phyloP scores from a whole-genome alignment of 352 stramenopile genomes.

The Bremia lactucae region DNA sequence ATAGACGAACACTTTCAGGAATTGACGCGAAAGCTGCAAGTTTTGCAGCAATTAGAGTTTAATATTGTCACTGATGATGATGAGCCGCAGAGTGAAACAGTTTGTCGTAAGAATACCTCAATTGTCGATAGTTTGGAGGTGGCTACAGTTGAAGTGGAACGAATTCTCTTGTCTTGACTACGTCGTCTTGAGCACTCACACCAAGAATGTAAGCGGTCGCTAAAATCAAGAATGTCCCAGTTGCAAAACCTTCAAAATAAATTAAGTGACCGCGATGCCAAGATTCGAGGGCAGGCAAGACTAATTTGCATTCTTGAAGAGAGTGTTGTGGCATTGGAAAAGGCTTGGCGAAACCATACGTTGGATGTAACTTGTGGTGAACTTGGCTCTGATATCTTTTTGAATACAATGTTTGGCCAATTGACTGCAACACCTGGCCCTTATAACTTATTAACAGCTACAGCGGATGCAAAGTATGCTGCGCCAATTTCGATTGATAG shows the following conservation, averaged over 20 bases:
- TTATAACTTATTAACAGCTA: no score
- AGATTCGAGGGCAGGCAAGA: conserved; percentile 38
- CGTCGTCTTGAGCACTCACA: conserved; percentile 59
- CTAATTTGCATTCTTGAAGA: conserved; percentile 57
- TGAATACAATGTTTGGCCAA: conserved; percentile 65
- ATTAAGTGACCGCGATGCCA: conserved; percentile 21
- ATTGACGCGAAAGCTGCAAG: conserved; percentile 82
- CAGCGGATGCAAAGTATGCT: conserved; percentile 4
- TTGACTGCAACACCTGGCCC: conserved; percentile 8
- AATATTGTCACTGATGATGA: conserved; percentile 70
- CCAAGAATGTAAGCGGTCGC: conserved; percentile 45
- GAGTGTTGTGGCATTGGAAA: conserved; percentile 51
- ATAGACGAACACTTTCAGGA: conserved; percentile 82
- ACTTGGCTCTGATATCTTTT: conserved; percentile 51
- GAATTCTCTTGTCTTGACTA: conserved; percentile 50
- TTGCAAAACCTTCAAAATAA: conserved; percentile 26
- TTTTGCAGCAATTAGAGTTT: conserved; percentile 89
- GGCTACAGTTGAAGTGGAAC: conserved; percentile 41
- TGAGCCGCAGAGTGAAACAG: conserved; percentile 22
- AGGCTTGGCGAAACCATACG: conserved; percentile 14
- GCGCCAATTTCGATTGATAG: conserved; percentile 30
- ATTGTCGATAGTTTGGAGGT: conserved; percentile 15
- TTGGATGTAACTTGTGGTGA: conserved; percentile 22
- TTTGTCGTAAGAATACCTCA: conserved; percentile 7
- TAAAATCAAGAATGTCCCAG: conserved; percentile 25